Evolutionary conservation across 805 yeast species (phyloP), one percentile per base, ranked within the genome.

Genomic region (Pichia californica): DNA sequence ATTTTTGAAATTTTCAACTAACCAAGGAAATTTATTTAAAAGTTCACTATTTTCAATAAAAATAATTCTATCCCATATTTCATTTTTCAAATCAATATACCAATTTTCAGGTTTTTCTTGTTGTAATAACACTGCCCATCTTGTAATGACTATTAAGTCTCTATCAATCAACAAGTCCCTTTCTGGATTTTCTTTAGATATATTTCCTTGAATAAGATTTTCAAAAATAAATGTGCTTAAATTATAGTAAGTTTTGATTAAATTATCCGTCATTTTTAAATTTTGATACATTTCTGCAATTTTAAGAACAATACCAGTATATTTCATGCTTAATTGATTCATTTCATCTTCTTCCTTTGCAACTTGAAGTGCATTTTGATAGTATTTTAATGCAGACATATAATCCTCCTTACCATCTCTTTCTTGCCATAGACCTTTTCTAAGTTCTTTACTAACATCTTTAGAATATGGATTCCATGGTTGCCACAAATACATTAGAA

Each of bases 301-400:
- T 55, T 89, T 87, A 59, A 91, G 69, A 56, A 89, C 95, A 41
- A 91, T 77, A 0, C 97, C 96, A 0, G 97, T 89, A 60, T 85
- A 89, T 55, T 85, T 91, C 55, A 87, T 93, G 44, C 78, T 70
- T 27, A 83, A 53, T 10, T 73, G 73, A 48, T 77, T 74, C 64
- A 87, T 59, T 0, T 70, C 70, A 0, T 70, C 71, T 36, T 77
- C 63, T 23, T 70, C 66, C 30, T 79, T 73, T 31, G 88, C 81
- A 48, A 76, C 72, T 25, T 77, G 70, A 23, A 88, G 64, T 0
- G 95, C 95, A 50, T 82, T 81, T 35, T 86, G 71, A 62, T 89
- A 91, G 52, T 73, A 70, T 45, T 74, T 73, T 46, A 88, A 66
- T 0, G 97, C 95, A 47, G 76, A 67, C 41, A 73, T 69, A 62